Conservation (phyloP, 345 rosid genomes). For the Eucalyptus viminalis region DNA sequence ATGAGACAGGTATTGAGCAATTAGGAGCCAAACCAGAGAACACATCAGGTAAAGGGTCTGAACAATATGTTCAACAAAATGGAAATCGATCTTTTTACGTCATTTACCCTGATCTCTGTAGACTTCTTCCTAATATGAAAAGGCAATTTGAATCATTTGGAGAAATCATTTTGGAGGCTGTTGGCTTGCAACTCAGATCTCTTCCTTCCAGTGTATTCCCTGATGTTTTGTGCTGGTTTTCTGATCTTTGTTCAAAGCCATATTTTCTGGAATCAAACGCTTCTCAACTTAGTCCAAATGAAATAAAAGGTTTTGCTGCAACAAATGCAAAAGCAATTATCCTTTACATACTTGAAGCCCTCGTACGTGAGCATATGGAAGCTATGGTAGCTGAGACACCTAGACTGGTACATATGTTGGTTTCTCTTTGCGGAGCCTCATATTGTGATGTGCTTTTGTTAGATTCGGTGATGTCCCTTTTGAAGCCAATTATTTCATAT, state of each 20-base stretch:
- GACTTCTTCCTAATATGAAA: slow-evolving; percentile 62
- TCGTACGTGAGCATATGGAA: slow-evolving; percentile 64
- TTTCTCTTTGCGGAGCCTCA: slow-evolving; percentile 47
- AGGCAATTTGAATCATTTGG: slow-evolving; percentile 57
- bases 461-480: slow-evolving; percentile 31
- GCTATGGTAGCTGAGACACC: slow-evolving; percentile 80
- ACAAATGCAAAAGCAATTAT: slow-evolving; percentile 72
- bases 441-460: slow-evolving; percentile 64
- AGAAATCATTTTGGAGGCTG: slow-evolving; percentile 69
- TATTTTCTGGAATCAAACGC: slow-evolving; percentile 17
- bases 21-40: slow-evolving; percentile 6
- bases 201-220: slow-evolving; percentile 46
- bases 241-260: slow-evolving; percentile 61
- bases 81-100: slow-evolving; percentile 34
- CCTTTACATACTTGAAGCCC: slow-evolving; percentile 62
- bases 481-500: slow-evolving; percentile 70
- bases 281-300: slow-evolving; percentile 9
- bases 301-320: slow-evolving; percentile 50
- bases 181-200: slow-evolving; percentile 57
- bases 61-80: slow-evolving; percentile 12
- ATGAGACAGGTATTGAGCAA: slow-evolving; percentile 10
- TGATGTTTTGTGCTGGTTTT: slow-evolving; percentile 80
- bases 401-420: slow-evolving; percentile 57
- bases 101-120: slow-evolving; percentile 50
- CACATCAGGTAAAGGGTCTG: background rate